Evolutionary conservation across 2,329 filamentous ascomycete species (phyloP), one percentile per base, ranked within the genome.

Genomic region (Nemania bipapillata): DNA sequence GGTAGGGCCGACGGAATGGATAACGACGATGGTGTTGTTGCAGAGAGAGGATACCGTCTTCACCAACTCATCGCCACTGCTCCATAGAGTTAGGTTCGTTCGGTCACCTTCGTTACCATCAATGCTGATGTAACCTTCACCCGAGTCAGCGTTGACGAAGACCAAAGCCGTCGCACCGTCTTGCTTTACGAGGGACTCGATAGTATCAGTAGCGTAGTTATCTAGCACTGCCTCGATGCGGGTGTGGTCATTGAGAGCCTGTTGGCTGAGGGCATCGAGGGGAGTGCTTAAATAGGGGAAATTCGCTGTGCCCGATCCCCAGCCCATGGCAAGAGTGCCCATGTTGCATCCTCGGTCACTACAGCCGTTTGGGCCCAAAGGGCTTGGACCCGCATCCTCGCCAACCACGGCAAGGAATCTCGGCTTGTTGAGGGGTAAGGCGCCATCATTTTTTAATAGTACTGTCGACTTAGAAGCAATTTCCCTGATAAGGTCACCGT

Each of bases 11-110:
- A 90, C 88, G 1, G 92, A 93, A 83, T 98, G 95, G 67, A 98
- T 91, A 65, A 97, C 89, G 17, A 98, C 92, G 68, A 98, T 91
- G 12, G 94, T 97, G 85, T 97, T 97, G 82, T 91, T 89, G 84
- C 91, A 94, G 70, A 89, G 78, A 7, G 89, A 85, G 0, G 93
- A 90, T 11, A 97, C 92, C 55, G 91, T 93, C 80, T 91, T 87
- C 81, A 98, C 92, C 63, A 98, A 82, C 0, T 86, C 85, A 61
- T 98, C 93, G 47, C 93, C 94, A 66, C 90, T 86, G 68, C 90
- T 86, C 95, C 95, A 98, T 0, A 97, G 84, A 0, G 94, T 97
- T 42, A 99, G 85, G 81, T 99, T 97, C 76, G 94, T 94, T 61
- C 96, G 91, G 79, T 98, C 95, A 66, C 96, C 96, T 67, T 86